Evolutionary conservation across 148 eudicot genomes (phyloP).

Genomic region (Heliosperma pusillum): DNA sequence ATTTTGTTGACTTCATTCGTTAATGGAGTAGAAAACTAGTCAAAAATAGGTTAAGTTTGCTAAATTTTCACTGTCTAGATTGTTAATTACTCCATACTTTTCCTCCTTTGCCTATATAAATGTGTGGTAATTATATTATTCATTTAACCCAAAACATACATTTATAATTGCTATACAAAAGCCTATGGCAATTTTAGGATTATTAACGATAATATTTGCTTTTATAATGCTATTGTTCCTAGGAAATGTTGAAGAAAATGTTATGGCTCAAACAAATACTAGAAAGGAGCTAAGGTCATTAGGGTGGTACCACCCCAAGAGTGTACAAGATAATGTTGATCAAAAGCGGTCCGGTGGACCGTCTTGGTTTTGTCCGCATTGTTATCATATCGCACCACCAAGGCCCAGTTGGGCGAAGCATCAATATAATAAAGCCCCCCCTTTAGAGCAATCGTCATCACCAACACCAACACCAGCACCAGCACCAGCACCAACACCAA

Average conservation of each 20-base stretch:
- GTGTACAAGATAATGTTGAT: too few relatives aligned
- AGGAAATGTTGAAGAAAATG: neutral
- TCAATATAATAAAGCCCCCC: neutral
- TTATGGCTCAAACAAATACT: neutral
- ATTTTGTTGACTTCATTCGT: too few relatives aligned
- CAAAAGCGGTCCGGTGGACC: neutral
- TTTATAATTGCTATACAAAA: too few relatives aligned
- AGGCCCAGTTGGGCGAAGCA: neutral
- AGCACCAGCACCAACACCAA: neutral
- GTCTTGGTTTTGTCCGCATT: neutral
- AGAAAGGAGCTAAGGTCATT: conserved; percentile 1
- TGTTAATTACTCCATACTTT: neutral
- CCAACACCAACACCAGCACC: neutral
- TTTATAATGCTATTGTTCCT: neutral
- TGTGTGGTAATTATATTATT: neutral
- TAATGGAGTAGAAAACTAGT: too few relatives aligned
- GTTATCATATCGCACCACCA: neutral
- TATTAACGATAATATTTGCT: neutral
- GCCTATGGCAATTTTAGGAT: neutral
- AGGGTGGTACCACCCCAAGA: neutral
- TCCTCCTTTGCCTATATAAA: neutral
- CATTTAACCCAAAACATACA: neutral
- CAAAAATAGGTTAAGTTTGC: neutral
- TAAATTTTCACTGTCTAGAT: neutral
- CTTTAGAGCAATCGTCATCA: neutral